Conservation (phyloP, 768 basidiomycete genomes). For the Lentinus tigrinus region DNA sequence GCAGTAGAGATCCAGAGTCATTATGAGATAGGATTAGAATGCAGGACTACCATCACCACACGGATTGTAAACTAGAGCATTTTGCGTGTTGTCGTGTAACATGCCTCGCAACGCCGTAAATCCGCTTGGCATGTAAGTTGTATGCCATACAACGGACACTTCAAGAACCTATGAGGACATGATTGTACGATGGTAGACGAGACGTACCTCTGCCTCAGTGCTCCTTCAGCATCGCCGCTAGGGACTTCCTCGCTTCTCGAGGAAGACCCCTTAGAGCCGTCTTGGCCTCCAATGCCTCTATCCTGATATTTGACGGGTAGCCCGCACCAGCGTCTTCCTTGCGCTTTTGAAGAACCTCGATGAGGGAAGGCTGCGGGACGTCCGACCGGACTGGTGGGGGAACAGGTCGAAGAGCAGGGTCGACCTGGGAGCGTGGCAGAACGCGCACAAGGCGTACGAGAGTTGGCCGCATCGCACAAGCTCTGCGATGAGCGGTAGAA, state of each 20-base stretch:
- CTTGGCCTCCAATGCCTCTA: constrained; percentile 44
- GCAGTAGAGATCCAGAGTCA: background rate
- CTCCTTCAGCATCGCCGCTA: constrained; percentile 39
- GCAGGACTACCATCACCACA: background rate
- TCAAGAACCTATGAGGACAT: background rate
- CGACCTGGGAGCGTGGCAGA: constrained; percentile 34
- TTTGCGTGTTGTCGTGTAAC: too few relatives aligned
- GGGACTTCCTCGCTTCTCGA: constrained; percentile 34
- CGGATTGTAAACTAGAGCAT: background rate
- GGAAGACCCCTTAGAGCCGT: constrained; percentile 40
- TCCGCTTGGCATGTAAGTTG: too few relatives aligned
- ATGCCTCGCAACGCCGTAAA: too few relatives aligned
- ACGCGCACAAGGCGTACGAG: constrained; percentile 36
- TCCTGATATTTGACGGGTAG: constrained; percentile 51
- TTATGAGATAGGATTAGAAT: background rate
- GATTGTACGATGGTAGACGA: background rate
- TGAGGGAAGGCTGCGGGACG: constrained; percentile 31
- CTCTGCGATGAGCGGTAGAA: background rate
- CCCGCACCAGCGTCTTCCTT: constrained; percentile 36
- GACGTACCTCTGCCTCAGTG: constrained; percentile 16
- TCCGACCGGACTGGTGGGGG: constrained; percentile 26
- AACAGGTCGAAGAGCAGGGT: constrained; percentile 23
- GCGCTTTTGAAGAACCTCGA: constrained; percentile 41
- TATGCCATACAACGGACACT: background rate
- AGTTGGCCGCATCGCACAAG: constrained; percentile 31